Evolutionary conservation across 768 basidiomycete genomes (phyloP).

Genomic region (Naganishia antarctica): DNA sequence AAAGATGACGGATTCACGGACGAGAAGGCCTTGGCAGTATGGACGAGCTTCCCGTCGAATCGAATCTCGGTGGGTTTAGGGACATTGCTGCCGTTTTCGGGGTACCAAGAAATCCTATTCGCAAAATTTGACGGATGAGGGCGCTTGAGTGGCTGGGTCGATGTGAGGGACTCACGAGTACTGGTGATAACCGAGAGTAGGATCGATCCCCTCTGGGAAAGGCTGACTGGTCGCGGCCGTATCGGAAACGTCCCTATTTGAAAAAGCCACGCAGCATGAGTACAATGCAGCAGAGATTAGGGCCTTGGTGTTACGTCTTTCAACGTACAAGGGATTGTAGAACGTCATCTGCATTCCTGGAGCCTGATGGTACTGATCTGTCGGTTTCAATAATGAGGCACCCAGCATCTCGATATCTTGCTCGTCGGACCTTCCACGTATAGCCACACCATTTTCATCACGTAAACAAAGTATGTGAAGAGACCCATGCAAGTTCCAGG

Average conservation of each 20-base stretch:
- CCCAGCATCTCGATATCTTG: slow-evolving; percentile 19
- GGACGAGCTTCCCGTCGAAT: slow-evolving; percentile 24
- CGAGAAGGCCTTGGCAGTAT: slow-evolving; percentile 16
- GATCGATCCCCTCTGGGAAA: slow-evolving; percentile 25
- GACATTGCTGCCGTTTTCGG: neutral
- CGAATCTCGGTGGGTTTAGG: slow-evolving; percentile 30
- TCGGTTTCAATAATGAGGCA: slow-evolving; percentile 15
- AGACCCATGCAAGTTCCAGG: slow-evolving; percentile 30
- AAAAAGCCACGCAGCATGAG: too few relatives aligned
- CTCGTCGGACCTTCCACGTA: neutral
- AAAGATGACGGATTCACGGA: slow-evolving; percentile 27
- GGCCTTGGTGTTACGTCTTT: neutral
- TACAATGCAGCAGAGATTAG: too few relatives aligned
- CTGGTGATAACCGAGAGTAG: slow-evolving; percentile 25
- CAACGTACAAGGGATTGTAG: too few relatives aligned
- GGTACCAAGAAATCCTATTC: slow-evolving; percentile 33
- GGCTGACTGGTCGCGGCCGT: too few relatives aligned
- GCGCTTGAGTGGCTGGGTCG: too few relatives aligned
- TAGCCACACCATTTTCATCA: too few relatives aligned
- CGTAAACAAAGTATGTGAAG: slow-evolving; percentile 23
- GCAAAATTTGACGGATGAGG: too few relatives aligned
- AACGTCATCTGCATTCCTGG: too few relatives aligned
- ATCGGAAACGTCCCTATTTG: too few relatives aligned
- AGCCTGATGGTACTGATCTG: too few relatives aligned
- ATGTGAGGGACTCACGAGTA: too few relatives aligned